These are phyloP conservation scores for Calonectria honghensis DNA, from an alignment of 2,329 filamentous ascomycete species.

Conservation along the genomic window DNA sequence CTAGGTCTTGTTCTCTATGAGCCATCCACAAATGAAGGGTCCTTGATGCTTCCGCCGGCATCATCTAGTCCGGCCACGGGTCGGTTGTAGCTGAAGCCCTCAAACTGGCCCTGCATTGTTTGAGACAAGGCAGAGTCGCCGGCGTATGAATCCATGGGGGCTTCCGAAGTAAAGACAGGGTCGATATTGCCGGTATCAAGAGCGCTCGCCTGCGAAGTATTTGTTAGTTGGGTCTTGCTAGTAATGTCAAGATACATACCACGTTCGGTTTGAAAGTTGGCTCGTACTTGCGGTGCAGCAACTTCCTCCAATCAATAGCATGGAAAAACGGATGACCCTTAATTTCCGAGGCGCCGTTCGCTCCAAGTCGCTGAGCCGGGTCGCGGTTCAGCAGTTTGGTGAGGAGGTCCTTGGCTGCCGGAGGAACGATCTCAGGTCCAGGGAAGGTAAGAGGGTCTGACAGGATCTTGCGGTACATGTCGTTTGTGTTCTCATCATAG, in stretches of 20 bases:
- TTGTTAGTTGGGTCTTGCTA: neutral
- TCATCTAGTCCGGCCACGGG: conserved; percentile 94
- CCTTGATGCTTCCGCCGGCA: conserved; percentile 93
- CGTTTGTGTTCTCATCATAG: conserved; percentile 98
- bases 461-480: conserved; percentile 99
- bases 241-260: conserved; percentile 73
- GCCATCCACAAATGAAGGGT: conserved; percentile 77
- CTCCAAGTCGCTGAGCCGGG: conserved; percentile 89
- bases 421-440: conserved; percentile 84
- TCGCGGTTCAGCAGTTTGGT: conserved; percentile 93
- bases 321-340: conserved; percentile 99
- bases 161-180: conserved; percentile 90
- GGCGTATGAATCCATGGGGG: conserved; percentile 94
- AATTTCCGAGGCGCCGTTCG: conserved; percentile 96
- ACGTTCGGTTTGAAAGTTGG: conserved; percentile 97
- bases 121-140: conserved; percentile 92
- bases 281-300: conserved; percentile 96
- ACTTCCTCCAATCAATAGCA: conserved; percentile 97
- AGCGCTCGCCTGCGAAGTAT: conserved; percentile 79
- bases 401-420: conserved; percentile 91
- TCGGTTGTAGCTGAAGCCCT: conserved; percentile 96
- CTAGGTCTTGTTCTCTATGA: conserved; percentile 5
- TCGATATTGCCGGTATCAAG: conserved; percentile 96
- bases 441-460: conserved; percentile 96
- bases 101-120: conserved; percentile 96